Evolutionary conservation across 176 grass and related monocot species (phyloP).

Genomic region (Microstegium vimineum): DNA sequence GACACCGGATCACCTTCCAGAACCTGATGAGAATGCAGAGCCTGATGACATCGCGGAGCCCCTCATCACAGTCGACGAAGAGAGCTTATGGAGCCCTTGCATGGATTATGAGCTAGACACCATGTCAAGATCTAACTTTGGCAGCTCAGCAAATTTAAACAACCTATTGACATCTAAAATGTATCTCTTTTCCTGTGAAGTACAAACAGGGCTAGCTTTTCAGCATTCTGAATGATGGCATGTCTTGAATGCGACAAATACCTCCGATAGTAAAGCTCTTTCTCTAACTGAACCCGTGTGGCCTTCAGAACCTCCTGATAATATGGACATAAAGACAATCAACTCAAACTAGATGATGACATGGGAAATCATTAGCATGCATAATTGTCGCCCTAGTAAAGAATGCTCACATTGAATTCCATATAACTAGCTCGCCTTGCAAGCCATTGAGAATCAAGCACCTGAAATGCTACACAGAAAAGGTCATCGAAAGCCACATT

Average conservation of each 20-base stretch:
- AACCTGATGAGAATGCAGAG: not conserved
- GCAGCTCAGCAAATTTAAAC: not conserved
- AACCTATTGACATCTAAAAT: conserved; percentile 6
- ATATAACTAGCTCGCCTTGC: conserved; percentile 71
- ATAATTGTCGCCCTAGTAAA: not conserved
- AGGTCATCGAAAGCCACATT: conserved; percentile 77
- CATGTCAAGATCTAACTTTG: not conserved
- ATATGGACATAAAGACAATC: conserved; percentile 8
- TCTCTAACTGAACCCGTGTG: conserved; percentile 55
- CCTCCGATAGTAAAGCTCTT: conserved; percentile 42
- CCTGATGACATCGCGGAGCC: not conserved
- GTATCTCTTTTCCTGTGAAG: not conserved
- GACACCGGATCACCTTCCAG: not conserved
- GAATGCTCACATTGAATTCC: conserved; percentile 77
- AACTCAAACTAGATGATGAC: conserved; percentile 10
- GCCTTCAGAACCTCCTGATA: conserved; percentile 76
- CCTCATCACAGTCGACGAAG: not conserved
- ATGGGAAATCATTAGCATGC: not conserved
- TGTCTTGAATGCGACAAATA: conserved; percentile 47
- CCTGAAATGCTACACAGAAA: conserved; percentile 71
- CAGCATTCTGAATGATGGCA: conserved; percentile 56
- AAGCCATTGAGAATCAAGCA: conserved; percentile 82
- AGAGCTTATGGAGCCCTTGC: conserved; percentile 48
- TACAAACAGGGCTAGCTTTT: conserved; percentile 40
- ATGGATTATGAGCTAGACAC: conserved; percentile 40